Conservation (phyloP, 257 asterid genomes). For the Solanum appendiculatum region DNA sequence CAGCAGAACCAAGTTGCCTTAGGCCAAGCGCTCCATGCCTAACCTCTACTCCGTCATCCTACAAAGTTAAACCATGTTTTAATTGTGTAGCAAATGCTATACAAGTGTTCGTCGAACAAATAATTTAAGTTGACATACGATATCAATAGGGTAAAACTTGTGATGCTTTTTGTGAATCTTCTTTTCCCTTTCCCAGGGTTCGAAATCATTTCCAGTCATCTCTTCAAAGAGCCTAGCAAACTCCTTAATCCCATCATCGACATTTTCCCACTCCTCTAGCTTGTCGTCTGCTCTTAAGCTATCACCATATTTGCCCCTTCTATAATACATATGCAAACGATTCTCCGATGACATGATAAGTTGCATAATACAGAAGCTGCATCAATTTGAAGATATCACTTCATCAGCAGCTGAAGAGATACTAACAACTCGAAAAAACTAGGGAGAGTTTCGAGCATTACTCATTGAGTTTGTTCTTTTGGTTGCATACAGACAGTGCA, state of each 20-base stretch:
- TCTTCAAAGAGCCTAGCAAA: conserved; percentile 45
- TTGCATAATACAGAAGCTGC: conserved; percentile 52
- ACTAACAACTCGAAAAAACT: too few species aligned
- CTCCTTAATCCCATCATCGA: conserved; percentile 39
- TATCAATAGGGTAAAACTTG: conserved; percentile 57
- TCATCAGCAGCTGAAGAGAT: not conserved
- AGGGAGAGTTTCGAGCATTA: conserved; percentile 1
- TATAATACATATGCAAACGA: conserved; percentile 55
- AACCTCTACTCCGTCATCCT: conserved; percentile 85
- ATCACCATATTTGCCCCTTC: conserved; percentile 56
- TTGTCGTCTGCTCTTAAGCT: conserved; percentile 27
- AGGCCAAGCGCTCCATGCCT: conserved; percentile 74
- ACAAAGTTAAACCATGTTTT: not conserved
- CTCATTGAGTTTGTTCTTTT: conserved; percentile 45
- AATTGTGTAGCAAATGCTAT: not conserved
- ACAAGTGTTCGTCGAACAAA: not conserved
- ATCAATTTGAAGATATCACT: not conserved
- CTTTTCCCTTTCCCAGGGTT: conserved; percentile 73
- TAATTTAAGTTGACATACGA: conserved; percentile 13
- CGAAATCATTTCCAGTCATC: conserved; percentile 62
- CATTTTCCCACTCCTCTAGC: conserved; percentile 45
- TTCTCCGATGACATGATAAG: conserved; percentile 51
- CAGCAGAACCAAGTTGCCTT: conserved; percentile 68
- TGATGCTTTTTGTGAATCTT: conserved; percentile 38
- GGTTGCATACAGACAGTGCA: conserved; percentile 42